These are phyloP conservation scores for Flaveria linearis DNA, from an alignment of 129 eudicot genomes.

Conservation along the genomic window DNA sequence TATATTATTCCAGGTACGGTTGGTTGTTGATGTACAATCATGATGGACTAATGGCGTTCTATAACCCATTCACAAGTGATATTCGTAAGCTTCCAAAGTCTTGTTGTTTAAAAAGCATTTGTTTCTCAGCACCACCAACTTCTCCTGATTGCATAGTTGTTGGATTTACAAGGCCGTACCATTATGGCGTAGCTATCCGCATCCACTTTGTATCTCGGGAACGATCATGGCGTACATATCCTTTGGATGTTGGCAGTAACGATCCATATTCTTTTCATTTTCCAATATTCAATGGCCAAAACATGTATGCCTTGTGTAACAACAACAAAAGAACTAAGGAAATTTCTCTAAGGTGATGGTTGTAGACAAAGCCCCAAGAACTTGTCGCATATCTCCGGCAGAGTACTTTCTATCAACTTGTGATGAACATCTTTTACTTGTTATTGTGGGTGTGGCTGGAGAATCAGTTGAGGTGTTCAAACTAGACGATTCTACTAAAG, in stretches of 20 bases:
- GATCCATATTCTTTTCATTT: not conserved
- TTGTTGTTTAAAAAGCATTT: not conserved
- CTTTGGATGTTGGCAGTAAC: not conserved
- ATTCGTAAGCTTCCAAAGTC: not conserved
- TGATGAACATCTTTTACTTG: not conserved
- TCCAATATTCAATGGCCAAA: not conserved
- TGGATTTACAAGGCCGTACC: not conserved
- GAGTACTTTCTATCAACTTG: not conserved
- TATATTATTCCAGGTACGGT: not conserved
- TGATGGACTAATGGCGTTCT: not conserved
- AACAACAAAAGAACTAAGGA: not conserved
- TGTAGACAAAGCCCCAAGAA: not conserved
- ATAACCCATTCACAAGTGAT: not conserved
- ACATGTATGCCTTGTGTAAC: conserved; percentile 8
- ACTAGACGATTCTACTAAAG: not conserved
- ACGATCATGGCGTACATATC: not conserved
- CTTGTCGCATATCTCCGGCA: not conserved
- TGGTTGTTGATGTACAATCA: not conserved
- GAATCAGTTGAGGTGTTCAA: not conserved
- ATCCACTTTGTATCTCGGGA: not conserved
- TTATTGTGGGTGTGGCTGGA: not conserved
- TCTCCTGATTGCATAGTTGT: not conserved
- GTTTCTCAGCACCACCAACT: conserved; percentile 6
- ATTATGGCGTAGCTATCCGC: not conserved
- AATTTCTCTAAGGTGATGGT: not conserved